These are phyloP conservation scores for Colletotrichum sansevieriae DNA, from an alignment of 2,329 filamentous ascomycete genomes.

Conservation along the genomic window DNA sequence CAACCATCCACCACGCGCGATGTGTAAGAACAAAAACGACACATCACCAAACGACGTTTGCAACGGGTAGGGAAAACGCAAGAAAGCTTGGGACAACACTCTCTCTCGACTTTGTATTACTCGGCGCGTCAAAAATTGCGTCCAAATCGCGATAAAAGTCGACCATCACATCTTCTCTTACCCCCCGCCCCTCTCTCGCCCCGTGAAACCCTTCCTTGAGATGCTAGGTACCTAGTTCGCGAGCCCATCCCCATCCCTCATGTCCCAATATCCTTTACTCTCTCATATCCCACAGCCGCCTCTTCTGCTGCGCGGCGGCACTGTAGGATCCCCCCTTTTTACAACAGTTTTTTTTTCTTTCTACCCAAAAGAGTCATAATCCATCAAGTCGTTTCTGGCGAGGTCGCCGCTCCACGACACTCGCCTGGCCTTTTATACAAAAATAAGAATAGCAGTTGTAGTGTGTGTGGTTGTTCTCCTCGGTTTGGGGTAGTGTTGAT, in stretches of 20 bases:
- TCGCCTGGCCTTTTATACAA: slow-evolving; percentile 34
- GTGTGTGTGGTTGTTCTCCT: neutral
- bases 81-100: neutral
- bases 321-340: slow-evolving; percentile 10
- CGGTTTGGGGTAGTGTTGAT: slow-evolving; percentile 9
- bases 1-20: too few relatives aligned
- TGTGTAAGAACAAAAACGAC: too few relatives aligned
- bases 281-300: neutral
- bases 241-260: too few relatives aligned
- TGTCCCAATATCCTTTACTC: neutral
- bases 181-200: neutral
- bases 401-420: slow-evolving; percentile 18
- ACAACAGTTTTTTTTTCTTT: slow-evolving; percentile 16
- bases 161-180: neutral
- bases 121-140: slow-evolving; percentile 8
- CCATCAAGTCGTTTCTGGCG: slow-evolving; percentile 40
- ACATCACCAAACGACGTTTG: neutral
- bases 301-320: neutral
- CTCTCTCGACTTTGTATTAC: neutral
- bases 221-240: too few relatives aligned
- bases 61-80: too few relatives aligned
- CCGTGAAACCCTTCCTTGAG: neutral
- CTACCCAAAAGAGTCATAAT: slow-evolving; percentile 33
- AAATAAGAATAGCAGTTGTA: slow-evolving; percentile 24
- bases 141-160: slow-evolving; percentile 3